phyloP scores from a whole-genome alignment of 2,329 filamentous ascomycete species.

The Exophiala oligosperma region DNA sequence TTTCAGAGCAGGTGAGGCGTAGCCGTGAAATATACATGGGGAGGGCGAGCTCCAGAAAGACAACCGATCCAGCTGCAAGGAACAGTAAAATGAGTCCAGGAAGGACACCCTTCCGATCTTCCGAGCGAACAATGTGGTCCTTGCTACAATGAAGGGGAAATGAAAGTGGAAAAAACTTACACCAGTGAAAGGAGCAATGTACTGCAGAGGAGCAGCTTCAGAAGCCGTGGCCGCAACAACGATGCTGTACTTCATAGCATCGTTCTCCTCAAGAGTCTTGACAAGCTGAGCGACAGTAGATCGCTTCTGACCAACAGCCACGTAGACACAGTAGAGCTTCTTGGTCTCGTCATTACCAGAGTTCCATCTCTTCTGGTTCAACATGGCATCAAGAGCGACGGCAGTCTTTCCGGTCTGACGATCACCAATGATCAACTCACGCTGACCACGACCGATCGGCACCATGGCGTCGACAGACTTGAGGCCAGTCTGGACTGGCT shows the following conservation, averaged over 20 bases:
- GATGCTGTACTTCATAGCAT: slow-evolving; percentile 97
- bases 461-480: slow-evolving; percentile 99
- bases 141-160: too few relatives aligned
- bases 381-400: slow-evolving; percentile 94
- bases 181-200: slow-evolving; percentile 89
- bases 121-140: too few relatives aligned
- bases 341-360: slow-evolving; percentile 78
- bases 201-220: slow-evolving; percentile 92
- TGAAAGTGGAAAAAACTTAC: not conserved
- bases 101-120: too few relatives aligned
- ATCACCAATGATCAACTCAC: slow-evolving; percentile 99
- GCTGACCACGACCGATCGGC: slow-evolving; percentile 98
- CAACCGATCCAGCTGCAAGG: too few relatives aligned
- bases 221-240: slow-evolving; percentile 95
- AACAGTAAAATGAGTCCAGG: too few relatives aligned
- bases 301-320: slow-evolving; percentile 98
- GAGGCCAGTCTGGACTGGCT: slow-evolving; percentile 98
- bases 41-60: too few relatives aligned
- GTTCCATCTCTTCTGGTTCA: slow-evolving; percentile 99
- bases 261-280: slow-evolving; percentile 99
- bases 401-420: slow-evolving; percentile 99
- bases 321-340: slow-evolving; percentile 99
- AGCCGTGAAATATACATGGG: too few relatives aligned
- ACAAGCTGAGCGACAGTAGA: slow-evolving; percentile 99
- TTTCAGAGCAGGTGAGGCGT: too few relatives aligned